Evolutionary conservation across 306 rosid species (phyloP), one percentile per base, ranked within the genome.

Genomic region (Citrullus mucosospermus): DNA sequence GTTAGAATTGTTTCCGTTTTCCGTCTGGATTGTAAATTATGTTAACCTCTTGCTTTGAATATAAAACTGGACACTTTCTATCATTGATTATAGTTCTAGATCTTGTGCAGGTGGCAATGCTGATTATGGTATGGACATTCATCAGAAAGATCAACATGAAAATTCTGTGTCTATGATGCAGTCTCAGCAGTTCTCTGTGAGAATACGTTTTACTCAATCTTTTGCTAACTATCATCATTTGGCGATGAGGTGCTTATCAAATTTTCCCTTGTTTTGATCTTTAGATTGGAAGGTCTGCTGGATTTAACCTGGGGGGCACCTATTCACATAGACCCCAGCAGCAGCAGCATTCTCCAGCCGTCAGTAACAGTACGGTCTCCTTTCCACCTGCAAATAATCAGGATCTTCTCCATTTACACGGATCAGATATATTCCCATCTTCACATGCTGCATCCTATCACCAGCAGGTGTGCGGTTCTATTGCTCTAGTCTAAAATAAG

Each of bases 131-230:
- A 88, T 96, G 92, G 96, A 96, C 82, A 91, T 96, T 92, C 97
- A 94, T 87, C 98, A 92, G 88, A 96, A 91, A 86, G 99, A 96
- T 46, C 98, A 95, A 82, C 99, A 91, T 73, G 99, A 96, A 80
- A 96, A 85, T 81, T 71, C 96, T 12, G 81, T 88, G 84, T 85
- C 98, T 15, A 91, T 96, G 93, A 90, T 96, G 96, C 99, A 96
- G 84, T 88, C 97, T 53, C 98, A 90, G 84, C 98, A 96, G 84
- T 96, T 96, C 90, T 66, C 98, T 22, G 99, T 96, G 88, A 32
- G 80, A 96, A 87, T 8, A 18, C 50, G 4, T 67, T 6, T 25
- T 39, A 39, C 38, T 28, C 80, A 34, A 58, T 76, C 66, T 18
- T 53, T 34, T 75, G n/a, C 60, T 72, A 58, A 72, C 59, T 22